Evolutionary conservation across 345 rosid species (phyloP).

Genomic region (Lagerstroemia speciosa): DNA sequence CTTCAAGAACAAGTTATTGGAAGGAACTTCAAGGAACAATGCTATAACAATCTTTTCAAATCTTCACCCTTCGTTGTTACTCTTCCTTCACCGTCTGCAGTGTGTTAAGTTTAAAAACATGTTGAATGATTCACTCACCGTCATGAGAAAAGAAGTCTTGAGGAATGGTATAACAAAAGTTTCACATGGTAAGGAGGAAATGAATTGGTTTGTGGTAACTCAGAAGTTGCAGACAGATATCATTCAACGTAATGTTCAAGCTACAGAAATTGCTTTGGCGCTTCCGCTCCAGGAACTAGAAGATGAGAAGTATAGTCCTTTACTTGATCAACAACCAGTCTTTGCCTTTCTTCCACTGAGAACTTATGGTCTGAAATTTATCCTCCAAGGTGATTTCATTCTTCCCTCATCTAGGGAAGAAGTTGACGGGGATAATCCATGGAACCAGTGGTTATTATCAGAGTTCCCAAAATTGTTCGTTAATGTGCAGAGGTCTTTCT

Average conservation of each 20-base stretch:
- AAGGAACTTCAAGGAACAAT: conserved; percentile 44
- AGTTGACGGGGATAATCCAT: conserved; percentile 83
- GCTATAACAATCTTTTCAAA: conserved; percentile 66
- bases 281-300: conserved; percentile 64
- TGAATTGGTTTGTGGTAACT: conserved; percentile 89
- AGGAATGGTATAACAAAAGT: conserved; percentile 63
- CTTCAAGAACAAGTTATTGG: conserved; percentile 48
- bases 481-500: conserved; percentile 52
- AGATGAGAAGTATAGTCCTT: conserved; percentile 48
- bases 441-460: conserved; percentile 90
- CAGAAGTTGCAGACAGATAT: conserved; percentile 47
- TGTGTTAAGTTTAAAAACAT: conserved; percentile 63
- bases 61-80: conserved; percentile 82
- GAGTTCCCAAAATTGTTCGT: conserved; percentile 75
- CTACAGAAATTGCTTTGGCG: conserved; percentile 77
- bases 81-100: conserved; percentile 81
- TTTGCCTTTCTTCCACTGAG: conserved; percentile 93
- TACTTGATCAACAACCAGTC: conserved; percentile 66
- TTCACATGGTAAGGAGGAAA: conserved; percentile 57
- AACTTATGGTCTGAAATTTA: conserved; percentile 88
- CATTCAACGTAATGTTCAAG: conserved; percentile 45
- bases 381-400: conserved; percentile 90
- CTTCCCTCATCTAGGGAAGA: conserved; percentile 99
- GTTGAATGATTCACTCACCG: conserved; percentile 49
- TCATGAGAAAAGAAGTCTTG: conserved; percentile 68